A percentile compares a stretch with the other conserved stretches of the same genome.
Conservation (phyloP, 2,329 filamentous ascomycete species). For the Fusarium agapanthi region DNA sequence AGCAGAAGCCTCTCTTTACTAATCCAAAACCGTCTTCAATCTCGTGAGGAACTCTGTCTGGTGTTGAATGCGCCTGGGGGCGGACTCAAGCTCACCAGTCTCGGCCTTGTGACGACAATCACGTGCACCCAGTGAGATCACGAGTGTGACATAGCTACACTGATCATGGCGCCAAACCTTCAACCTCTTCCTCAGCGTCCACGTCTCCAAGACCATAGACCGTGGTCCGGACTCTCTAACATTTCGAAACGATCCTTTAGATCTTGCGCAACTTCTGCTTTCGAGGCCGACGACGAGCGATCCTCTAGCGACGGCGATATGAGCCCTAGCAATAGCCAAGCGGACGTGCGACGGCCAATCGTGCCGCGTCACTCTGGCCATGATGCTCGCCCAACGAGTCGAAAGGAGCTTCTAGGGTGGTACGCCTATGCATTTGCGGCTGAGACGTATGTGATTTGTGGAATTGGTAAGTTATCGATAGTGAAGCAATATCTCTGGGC, state of each 20-base stretch:
- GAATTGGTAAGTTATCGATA: conserved; percentile 64
- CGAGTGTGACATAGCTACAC: conserved; percentile 7
- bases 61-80: background rate
- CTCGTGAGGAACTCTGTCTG: conserved; percentile 5
- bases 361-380: conserved; percentile 76
- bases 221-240: conserved; percentile 60
- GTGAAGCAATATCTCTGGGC: background rate
- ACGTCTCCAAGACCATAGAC: conserved; percentile 52
- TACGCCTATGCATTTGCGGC: conserved; percentile 97
- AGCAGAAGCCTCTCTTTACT: conserved; percentile 12
- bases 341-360: conserved; percentile 47
- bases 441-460: conserved; percentile 93
- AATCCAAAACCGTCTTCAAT: conserved; percentile 5
- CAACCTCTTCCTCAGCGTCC: conserved; percentile 48
- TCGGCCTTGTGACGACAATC: conserved; percentile 40
- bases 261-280: conserved; percentile 67
- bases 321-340: conserved; percentile 50
- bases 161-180: conserved; percentile 37
- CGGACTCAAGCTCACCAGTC: conserved; percentile 8
- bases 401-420: conserved; percentile 90
- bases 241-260: conserved; percentile 64
- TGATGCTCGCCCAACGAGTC: conserved; percentile 87
- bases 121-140: conserved; percentile 40
- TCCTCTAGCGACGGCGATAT: conserved; percentile 55
- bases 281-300: conserved; percentile 75